Evolutionary conservation across 2,329 filamentous ascomycete species (phyloP).

Genomic region (Diaporthe sp.): DNA sequence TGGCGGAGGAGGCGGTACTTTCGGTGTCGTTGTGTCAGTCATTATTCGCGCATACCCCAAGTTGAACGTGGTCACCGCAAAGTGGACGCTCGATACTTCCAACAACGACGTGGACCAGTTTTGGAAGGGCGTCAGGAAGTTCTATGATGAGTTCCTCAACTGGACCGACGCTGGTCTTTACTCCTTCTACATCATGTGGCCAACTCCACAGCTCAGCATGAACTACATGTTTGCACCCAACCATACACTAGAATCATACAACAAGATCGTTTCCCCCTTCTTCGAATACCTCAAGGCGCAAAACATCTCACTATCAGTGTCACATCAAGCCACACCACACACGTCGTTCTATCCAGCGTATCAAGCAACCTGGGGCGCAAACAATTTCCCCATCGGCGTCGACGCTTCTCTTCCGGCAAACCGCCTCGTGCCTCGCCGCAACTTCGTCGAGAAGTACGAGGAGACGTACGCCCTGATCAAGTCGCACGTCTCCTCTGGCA

Average conservation of each 20-base stretch:
- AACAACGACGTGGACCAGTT: neutral
- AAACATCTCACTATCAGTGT: slow-evolving; percentile 1
- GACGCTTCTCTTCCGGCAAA: neutral
- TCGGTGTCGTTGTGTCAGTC: slow-evolving; percentile 50
- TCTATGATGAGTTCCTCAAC: slow-evolving; percentile 50
- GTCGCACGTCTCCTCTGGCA: slow-evolving; percentile 47
- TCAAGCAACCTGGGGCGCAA: slow-evolving; percentile 11
- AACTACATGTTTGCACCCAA: slow-evolving; percentile 5
- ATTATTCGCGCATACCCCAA: slow-evolving; percentile 44
- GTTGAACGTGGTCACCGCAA: slow-evolving; percentile 12
- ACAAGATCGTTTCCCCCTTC: neutral
- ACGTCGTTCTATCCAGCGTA: slow-evolving; percentile 8
- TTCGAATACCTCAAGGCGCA: neutral
- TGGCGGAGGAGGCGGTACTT: slow-evolving; percentile 59
- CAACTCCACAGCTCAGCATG: slow-evolving; percentile 4
- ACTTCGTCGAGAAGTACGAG: slow-evolving; percentile 25
- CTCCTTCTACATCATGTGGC: slow-evolving; percentile 19
- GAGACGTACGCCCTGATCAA: slow-evolving; percentile 47
- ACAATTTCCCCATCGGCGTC: neutral
- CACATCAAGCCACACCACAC: neutral
- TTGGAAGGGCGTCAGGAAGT: slow-evolving; percentile 54
- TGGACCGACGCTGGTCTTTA: neutral
- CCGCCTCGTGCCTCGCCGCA: slow-evolving; percentile 27
- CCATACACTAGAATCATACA: neutral
- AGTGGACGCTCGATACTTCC: slow-evolving; percentile 9